Base-by-base conservation (phyloP, 2,329 filamentous ascomycete genomes). In the Neurospora crassa region DNA sequence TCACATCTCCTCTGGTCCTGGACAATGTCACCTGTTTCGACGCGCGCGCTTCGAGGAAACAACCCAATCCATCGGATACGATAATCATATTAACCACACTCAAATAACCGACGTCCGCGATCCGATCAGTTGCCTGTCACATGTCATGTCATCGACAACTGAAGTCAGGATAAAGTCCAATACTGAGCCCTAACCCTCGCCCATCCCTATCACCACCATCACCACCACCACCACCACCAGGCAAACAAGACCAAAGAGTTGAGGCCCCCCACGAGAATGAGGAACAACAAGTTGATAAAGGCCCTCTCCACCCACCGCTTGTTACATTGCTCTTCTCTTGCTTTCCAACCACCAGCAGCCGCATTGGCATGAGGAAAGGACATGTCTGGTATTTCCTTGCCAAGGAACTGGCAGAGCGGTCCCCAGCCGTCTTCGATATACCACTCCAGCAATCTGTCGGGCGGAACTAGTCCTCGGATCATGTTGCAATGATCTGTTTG, bases 341-440 rank as follows among this genome's bases (percentile, higher is more conserved):
- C 69, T 70, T 76, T 76, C 76, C 75, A 76, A 4, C 75, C 76
- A 1, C 74, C 72, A 14, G 10, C 70, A 18, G 71, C 72, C 1
- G 75, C 78, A 68, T 81, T 82, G 1, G 77, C 76, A 67, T 78
- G 78, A 1, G 81, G 81, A 70, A 82, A 82, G n/a, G 74, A 72
- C 40, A 73, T 70, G 0, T 77, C 72, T 1, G 81, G 81, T 0
- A 82, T 75, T 0, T 77, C 76, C 71, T 80, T 80, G 16, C 77
- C 78, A 1, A 83, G 72, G 67, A 83, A 84, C 59, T 76, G 70
- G 75, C 82, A 83, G 2, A 84, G 79, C 11, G 81, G 81, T 68
- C 75, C 79, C 82, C 82, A 83, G 16, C 81, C 81, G 24, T 84
- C 79, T 42, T 79, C 75, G 0, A 80, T 76, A 11, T 78, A 76